These are phyloP conservation scores for Syzygium jambos DNA, from an alignment of 345 rosid genomes.

Conservation along the genomic window DNA sequence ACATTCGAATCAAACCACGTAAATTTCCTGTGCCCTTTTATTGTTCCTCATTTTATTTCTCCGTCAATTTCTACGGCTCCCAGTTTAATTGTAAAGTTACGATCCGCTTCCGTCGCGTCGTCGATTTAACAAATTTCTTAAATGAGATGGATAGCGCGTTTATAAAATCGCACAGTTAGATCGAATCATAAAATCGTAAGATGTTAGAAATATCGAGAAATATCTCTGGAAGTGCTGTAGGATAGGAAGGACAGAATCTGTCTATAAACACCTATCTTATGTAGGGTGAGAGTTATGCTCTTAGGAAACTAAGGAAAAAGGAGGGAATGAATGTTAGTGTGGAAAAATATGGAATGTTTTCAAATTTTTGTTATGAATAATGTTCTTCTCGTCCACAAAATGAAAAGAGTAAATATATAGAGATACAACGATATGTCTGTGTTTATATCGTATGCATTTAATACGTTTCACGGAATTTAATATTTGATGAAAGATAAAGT, in stretches of 20 bases:
- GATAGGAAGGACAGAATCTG: background rate
- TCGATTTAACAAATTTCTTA: too few relatives aligned
- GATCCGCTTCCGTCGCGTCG: too few relatives aligned
- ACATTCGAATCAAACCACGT: too few relatives aligned
- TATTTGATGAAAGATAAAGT: too few relatives aligned
- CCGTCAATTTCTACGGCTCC: too few relatives aligned
- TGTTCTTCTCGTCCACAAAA: background rate
- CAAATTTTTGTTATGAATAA: background rate
- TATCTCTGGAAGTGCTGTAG: background rate
- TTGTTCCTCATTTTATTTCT: too few relatives aligned
- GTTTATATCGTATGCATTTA: background rate
- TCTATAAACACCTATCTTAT: too few relatives aligned
- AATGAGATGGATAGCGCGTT: too few relatives aligned
- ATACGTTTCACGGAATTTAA: background rate
- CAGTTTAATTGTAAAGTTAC: too few relatives aligned
- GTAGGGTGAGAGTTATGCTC: background rate
- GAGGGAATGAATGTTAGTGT: background rate
- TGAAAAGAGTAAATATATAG: background rate
- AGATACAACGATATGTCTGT: fast-evolving
- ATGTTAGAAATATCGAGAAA: background rate
- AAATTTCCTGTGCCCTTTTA: too few relatives aligned
- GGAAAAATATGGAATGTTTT: background rate
- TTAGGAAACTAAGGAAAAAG: background rate
- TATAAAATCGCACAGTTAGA: background rate
- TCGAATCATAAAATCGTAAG: background rate